These are phyloP conservation scores for Cadophora gregata DNA, from an alignment of 2,329 filamentous ascomycete species.

Conservation along the genomic window DNA sequence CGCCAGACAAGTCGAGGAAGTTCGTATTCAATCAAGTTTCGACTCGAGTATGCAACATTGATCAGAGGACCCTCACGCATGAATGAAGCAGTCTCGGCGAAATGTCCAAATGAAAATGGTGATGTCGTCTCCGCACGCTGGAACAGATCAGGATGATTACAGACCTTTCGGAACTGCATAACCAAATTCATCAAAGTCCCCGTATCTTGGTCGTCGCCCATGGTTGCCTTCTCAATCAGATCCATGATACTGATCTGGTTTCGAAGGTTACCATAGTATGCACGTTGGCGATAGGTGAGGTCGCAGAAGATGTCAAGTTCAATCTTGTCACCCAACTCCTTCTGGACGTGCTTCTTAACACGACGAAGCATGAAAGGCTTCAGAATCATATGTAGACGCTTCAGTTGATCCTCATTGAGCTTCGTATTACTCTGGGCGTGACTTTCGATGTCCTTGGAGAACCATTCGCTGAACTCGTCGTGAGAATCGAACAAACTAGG, in stretches of 20 bases:
- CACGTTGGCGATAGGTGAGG: conserved; percentile 92
- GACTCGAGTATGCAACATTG: conserved; percentile 83
- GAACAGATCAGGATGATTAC: conserved; percentile 97
- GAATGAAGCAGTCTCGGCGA: conserved; percentile 95
- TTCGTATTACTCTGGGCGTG: conserved; percentile 99
- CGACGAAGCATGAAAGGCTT: conserved; percentile 99
- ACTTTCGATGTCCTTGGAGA: conserved; percentile 95
- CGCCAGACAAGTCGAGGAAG: conserved; percentile 83
- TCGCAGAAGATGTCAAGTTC: conserved; percentile 96
- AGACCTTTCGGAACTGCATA: conserved; percentile 99
- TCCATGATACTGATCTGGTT: conserved; percentile 99
- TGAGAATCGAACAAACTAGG: conserved; percentile 96
- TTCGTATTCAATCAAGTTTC: conserved; percentile 83
- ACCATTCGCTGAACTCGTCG: conserved; percentile 93
- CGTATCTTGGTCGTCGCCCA: conserved; percentile 92
- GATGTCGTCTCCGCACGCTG: conserved; percentile 92
- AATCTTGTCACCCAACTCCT: conserved; percentile 98
- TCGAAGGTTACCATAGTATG: conserved; percentile 88
- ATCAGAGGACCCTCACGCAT: conserved; percentile 84
- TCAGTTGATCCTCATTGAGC: conserved; percentile 96
- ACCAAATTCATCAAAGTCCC: conserved; percentile 98
- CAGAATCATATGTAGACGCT: conserved; percentile 96
- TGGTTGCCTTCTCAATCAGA: conserved; percentile 93
- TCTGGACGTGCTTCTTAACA: conserved; percentile 99
- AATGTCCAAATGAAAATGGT: conserved; percentile 82